Conservation (phyloP, 2,329 filamentous ascomycete genomes). For the Apiospora phragmitis region DNA sequence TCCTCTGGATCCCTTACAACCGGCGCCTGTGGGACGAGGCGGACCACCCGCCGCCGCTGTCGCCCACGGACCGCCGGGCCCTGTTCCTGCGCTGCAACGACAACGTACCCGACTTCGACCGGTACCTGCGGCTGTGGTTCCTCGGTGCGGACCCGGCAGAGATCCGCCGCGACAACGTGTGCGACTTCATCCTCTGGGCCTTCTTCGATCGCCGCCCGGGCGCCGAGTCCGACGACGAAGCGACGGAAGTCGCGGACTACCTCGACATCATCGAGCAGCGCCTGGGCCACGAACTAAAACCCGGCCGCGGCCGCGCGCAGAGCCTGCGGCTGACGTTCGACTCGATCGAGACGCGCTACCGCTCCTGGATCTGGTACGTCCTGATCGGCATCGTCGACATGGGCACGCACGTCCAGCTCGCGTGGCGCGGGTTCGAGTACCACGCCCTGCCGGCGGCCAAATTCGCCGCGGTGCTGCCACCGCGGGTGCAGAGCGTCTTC, state of each 20-base stretch:
- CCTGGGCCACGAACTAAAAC: conserved; percentile 50
- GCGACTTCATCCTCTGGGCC: conserved; percentile 68
- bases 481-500: conserved; percentile 51
- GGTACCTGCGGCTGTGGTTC: conserved; percentile 66
- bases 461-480: conserved; percentile 54
- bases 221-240: conserved; percentile 31
- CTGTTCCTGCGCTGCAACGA: conserved; percentile 59
- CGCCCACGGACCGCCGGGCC: conserved; percentile 47
- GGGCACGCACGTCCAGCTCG: conserved; percentile 45
- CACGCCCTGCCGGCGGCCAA: conserved; percentile 43
- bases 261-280: conserved; percentile 54
- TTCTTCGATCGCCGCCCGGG: conserved; percentile 53
- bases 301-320: conserved; percentile 56
- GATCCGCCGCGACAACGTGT: conserved; percentile 67
- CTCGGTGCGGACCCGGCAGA: conserved; percentile 57
- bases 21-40: conserved; percentile 39
- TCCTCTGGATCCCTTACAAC: conserved; percentile 45
- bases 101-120: conserved; percentile 54
- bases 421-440: conserved; percentile 51
- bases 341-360: conserved; percentile 58
- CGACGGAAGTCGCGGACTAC: conserved; percentile 45
- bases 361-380: conserved; percentile 64
- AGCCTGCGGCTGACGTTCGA: conserved; percentile 68
- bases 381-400: conserved; percentile 58
- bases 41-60: conserved; percentile 41